Conservation (phyloP, 768 basidiomycete species). For the Leccinum incarnatum region DNA sequence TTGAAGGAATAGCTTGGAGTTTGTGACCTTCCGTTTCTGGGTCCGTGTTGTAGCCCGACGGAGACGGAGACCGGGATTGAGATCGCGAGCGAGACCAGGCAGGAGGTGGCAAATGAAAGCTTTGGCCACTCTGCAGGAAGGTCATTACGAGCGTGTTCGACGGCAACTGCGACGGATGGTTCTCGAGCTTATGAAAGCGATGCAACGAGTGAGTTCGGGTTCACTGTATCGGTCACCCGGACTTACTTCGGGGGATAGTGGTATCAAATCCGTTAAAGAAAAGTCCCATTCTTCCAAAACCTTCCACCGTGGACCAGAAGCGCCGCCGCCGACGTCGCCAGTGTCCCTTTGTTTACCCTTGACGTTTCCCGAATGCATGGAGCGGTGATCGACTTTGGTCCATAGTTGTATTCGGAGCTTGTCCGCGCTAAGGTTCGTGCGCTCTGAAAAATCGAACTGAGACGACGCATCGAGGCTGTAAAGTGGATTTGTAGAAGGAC, state of each 20-base stretch:
- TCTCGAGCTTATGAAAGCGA: slow-evolving; percentile 32
- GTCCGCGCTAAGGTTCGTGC: slow-evolving; percentile 52
- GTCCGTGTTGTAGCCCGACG: slow-evolving; percentile 69
- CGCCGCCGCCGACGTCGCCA: slow-evolving; percentile 2
- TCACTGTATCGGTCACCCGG: slow-evolving; percentile 3
- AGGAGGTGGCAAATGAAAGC: slow-evolving; percentile 54
- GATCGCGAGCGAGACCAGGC: slow-evolving; percentile 26
- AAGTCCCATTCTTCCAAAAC: slow-evolving; percentile 68
- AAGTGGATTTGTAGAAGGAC: slow-evolving; percentile 79
- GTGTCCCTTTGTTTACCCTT: slow-evolving; percentile 49
- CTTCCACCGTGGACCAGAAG: slow-evolving; percentile 47
- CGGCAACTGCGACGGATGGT: slow-evolving; percentile 49
- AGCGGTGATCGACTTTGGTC: slow-evolving; percentile 40
- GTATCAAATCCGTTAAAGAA: slow-evolving; percentile 53
- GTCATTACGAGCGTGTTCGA: slow-evolving; percentile 73
- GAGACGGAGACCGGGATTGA: slow-evolving; percentile 49
- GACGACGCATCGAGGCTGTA: slow-evolving; percentile 59
- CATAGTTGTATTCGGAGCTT: slow-evolving; percentile 57
- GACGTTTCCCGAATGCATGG: slow-evolving; percentile 15
- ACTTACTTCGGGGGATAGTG: slow-evolving; percentile 62
- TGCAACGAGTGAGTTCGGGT: slow-evolving; percentile 9
- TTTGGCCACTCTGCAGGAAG: slow-evolving; percentile 57
- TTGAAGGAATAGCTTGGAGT: slow-evolving; percentile 20
- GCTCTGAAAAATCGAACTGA: slow-evolving; percentile 50
- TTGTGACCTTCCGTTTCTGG: slow-evolving; percentile 57